These are phyloP conservation scores for Phaeosphaeriaceae sp. DNA, from an alignment of 2,329 filamentous ascomycete species.

Conservation along the genomic window DNA sequence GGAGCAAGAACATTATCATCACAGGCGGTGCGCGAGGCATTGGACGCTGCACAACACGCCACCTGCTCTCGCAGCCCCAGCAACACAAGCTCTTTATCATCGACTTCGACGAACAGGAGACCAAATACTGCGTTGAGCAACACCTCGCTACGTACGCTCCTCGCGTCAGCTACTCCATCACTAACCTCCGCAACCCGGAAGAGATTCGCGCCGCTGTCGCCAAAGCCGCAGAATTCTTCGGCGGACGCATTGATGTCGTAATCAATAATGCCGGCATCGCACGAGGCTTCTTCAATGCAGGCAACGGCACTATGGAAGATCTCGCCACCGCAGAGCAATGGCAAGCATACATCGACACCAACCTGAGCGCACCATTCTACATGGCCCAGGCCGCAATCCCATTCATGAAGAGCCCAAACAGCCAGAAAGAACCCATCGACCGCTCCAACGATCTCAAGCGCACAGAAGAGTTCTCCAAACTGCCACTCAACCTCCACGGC, in stretches of 20 bases:
- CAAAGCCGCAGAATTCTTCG: constrained; percentile 48
- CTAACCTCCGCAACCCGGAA: constrained; percentile 48
- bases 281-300: constrained; percentile 29
- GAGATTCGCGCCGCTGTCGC: constrained; percentile 42
- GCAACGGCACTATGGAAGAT: constrained; percentile 33
- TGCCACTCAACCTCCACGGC: constrained; percentile 27
- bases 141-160: constrained; percentile 43
- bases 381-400: constrained; percentile 31
- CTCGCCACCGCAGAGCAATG: constrained; percentile 28
- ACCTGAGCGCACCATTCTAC: constrained; percentile 30
- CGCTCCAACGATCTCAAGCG: constrained; percentile 26
- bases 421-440: constrained; percentile 21
- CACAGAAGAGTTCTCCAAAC: constrained; percentile 25
- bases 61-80: constrained; percentile 43
- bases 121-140: constrained; percentile 31
- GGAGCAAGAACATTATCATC: constrained; percentile 42
- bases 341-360: constrained; percentile 31
- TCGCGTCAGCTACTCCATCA: constrained; percentile 31
- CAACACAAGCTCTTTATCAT: constrained; percentile 54
- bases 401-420: constrained; percentile 28
- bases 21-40: constrained; percentile 54
- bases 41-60: constrained; percentile 52
- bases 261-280: constrained; percentile 41
- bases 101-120: constrained; percentile 47
- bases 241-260: constrained; percentile 35